These are phyloP conservation scores for Labyrinthula sp. DNA, from an alignment of 352 stramenopile species.

Conservation along the genomic window DNA sequence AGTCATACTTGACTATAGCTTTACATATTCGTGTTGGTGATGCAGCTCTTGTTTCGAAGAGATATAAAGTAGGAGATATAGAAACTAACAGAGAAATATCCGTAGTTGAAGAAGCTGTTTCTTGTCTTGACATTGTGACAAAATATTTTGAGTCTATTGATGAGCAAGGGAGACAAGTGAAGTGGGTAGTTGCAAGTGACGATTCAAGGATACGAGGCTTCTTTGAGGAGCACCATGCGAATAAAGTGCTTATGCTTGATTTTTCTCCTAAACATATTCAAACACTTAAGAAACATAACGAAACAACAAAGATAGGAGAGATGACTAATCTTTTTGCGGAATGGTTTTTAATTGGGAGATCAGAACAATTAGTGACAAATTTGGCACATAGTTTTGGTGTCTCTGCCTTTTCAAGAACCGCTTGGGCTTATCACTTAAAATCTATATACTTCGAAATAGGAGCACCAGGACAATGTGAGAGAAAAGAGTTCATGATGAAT, in stretches of 20 bases:
- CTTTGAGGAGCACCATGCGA: conserved; percentile 1
- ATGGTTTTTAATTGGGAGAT: conserved; percentile 1
- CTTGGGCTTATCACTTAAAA: conserved; percentile 4
- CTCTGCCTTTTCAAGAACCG: conserved; percentile 4
- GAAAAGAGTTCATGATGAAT: too few species aligned
- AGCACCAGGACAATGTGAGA: too few species aligned
- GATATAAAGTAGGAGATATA: not conserved
- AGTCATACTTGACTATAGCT: conserved; percentile 5
- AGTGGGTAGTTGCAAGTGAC: conserved; percentile 5
- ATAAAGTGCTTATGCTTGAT: conserved; percentile 1
- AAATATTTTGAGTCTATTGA: not conserved
- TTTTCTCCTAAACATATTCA: not conserved
- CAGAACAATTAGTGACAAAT: not conserved
- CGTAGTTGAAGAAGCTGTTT: not conserved
- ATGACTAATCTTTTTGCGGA: conserved; percentile 3
- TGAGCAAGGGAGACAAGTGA: not conserved
- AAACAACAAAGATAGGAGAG: not conserved
- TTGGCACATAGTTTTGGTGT: not conserved
- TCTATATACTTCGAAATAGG: not conserved
- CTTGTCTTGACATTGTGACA: conserved; percentile 1
- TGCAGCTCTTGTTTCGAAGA: not conserved
- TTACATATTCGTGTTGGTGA: conserved; percentile 4
- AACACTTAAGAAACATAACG: conserved; percentile 2
- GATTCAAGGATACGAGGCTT: conserved; percentile 1
- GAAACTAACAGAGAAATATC: too few species aligned